phyloP scores from a whole-genome alignment of 768 basidiomycete species.

The Fistulinella prunicolor region DNA sequence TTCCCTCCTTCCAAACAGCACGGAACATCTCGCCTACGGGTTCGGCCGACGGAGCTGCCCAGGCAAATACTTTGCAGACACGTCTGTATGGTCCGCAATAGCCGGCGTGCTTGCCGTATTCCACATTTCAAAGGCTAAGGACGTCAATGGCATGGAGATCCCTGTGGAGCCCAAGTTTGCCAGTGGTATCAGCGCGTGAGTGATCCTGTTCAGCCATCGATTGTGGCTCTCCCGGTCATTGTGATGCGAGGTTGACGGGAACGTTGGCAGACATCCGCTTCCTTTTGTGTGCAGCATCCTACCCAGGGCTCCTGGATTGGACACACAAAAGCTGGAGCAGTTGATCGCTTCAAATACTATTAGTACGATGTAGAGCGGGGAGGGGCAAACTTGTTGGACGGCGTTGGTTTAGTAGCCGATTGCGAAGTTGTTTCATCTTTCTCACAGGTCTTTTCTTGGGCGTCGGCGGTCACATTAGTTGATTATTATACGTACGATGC shows the following conservation, averaged over 20 bases:
- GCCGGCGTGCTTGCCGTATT: conserved; percentile 10
- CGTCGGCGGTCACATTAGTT: neutral
- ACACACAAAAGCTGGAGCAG: neutral
- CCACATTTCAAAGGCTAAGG: conserved; percentile 3
- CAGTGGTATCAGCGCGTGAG: conserved; percentile 11
- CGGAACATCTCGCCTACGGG: conserved; percentile 13
- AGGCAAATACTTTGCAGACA: conserved; percentile 22
- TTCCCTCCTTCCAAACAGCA: conserved; percentile 13
- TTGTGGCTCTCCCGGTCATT: too few relatives aligned
- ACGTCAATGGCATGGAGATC: conserved; percentile 11
- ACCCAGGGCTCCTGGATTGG: conserved; percentile 5
- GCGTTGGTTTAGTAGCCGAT: neutral
- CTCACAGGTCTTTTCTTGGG: neutral
- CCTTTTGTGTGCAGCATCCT: conserved; percentile 7
- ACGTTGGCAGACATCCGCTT: conserved; percentile 1
- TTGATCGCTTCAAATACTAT: conserved; percentile 2
- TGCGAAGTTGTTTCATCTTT: neutral
- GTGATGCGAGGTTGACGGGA: too few relatives aligned
- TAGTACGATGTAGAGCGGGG: too few relatives aligned
- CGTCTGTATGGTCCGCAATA: conserved; percentile 16
- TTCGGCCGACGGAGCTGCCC: conserved; percentile 29
- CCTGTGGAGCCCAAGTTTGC: conserved; percentile 12
- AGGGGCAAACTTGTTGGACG: too few relatives aligned
- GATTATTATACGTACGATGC: neutral
- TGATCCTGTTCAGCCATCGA: neutral